Conservation (phyloP, 2,329 filamentous ascomycete species). For the Emmonsiellopsis sp. region DNA sequence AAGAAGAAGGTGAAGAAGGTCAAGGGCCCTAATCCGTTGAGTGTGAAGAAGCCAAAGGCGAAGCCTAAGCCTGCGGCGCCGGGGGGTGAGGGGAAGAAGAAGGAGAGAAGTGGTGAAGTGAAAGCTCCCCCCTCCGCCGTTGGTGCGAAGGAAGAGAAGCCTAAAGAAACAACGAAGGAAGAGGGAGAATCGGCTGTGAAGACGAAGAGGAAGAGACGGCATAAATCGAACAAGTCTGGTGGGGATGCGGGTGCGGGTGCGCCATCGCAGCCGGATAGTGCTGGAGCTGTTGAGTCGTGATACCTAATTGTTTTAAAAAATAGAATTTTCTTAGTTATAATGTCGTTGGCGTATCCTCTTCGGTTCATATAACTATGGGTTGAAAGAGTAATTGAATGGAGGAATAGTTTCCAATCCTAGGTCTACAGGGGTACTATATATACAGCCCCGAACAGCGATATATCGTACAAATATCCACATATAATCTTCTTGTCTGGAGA, state of each 20-base stretch:
- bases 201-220: conserved; percentile 15
- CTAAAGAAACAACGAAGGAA: neutral
- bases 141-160: neutral
- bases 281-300: conserved; percentile 8
- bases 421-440: too few species aligned
- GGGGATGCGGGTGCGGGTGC: neutral
- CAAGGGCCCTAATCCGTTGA: conserved; percentile 40
- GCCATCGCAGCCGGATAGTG: neutral
- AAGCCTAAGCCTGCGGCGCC: conserved; percentile 13
- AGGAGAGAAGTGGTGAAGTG: conserved; percentile 6
- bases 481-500: neutral
- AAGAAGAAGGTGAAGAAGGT: conserved; percentile 30
- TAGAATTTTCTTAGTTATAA: too few species aligned
- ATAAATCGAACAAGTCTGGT: conserved; percentile 10
- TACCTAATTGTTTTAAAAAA: neutral
- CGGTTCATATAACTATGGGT: too few species aligned
- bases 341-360: too few species aligned
- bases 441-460: neutral
- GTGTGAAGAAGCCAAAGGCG: conserved; percentile 40
- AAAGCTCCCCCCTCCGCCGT: neutral
- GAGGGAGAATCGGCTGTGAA: conserved; percentile 7
- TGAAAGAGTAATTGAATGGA: too few species aligned
- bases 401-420: too few species aligned
- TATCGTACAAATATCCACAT: neutral
- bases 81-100: conserved; percentile 13